Evolutionary conservation across 1,284 basidiomycete genomes (phyloP).

Genomic region (Entoloma clypeatum): DNA sequence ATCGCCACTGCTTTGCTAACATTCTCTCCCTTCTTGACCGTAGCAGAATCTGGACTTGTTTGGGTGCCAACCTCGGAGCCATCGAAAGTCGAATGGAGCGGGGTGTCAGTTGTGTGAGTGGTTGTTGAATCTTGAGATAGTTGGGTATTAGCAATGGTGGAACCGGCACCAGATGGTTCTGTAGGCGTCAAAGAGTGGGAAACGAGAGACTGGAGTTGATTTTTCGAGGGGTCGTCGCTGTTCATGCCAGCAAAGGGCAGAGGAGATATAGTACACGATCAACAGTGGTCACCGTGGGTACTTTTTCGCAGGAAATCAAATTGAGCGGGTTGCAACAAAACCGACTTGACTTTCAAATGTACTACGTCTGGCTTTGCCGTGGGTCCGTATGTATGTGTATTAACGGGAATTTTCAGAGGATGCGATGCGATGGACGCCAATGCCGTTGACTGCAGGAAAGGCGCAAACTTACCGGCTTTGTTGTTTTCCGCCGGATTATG

Average conservation of each 20-base stretch:
- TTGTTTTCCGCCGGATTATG: slow-evolving; percentile 17
- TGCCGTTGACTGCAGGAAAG: too few species aligned
- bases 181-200: slow-evolving; percentile 18
- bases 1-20: slow-evolving; percentile 9
- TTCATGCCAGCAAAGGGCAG: slow-evolving; percentile 30
- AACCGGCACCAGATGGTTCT: slow-evolving; percentile 26
- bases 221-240: slow-evolving; percentile 31
- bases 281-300: slow-evolving; percentile 28
- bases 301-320: slow-evolving; percentile 23
- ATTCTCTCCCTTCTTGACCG: slow-evolving; percentile 7
- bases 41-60: slow-evolving; percentile 7
- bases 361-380: too few species aligned
- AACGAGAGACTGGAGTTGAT: slow-evolving; percentile 29
- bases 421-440: too few species aligned
- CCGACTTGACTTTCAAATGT: too few species aligned
- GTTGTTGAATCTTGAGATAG: slow-evolving; percentile 26
- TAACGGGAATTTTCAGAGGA: too few species aligned
- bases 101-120: slow-evolving; percentile 21
- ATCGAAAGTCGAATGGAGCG: slow-evolving; percentile 18
- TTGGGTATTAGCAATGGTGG: slow-evolving; percentile 22
- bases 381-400: too few species aligned
- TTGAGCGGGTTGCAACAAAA: too few species aligned
- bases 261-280: slow-evolving; percentile 25
- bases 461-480: too few species aligned
- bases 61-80: slow-evolving; percentile 12